Base-by-base conservation (phyloP, 805 yeast species). In the Priceomyces medius region DNA sequence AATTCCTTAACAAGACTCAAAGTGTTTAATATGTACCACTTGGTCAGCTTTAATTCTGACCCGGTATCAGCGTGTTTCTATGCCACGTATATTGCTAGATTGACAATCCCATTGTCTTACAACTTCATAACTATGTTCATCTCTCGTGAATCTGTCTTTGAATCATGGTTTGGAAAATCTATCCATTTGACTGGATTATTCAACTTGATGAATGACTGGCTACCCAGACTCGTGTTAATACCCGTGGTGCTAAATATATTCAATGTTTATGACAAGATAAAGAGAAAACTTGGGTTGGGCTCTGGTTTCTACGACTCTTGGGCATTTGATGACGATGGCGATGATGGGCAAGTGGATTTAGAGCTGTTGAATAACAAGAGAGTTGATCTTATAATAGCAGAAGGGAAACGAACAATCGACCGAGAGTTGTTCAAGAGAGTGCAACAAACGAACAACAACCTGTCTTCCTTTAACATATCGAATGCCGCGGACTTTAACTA, bases 91-190 rank as follows among this genome's bases (percentile, higher is more conserved):
- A 81, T 87, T 14, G 84, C 90, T 38, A 79, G 96, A 47, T 67
- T 88, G 56, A 85, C 95, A 0, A 81, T 88, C 9, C 96, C 96
- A 8, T 68, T 88, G 47, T 80, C 87, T 19, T 88, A 84, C 63
- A 88, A 88, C 61, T 88, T 85, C 56, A 60, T 87, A 42, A 84
- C 85, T 38, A 66, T 88, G 40, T 73, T 83, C 43, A 72, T 79
- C 2, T 68, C 75, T 14, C 64, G 82, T 20, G 42, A 60, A 18
- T 70, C 80, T 1, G 65, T 71, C 9, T 88, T 88, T 60, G 88
- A 86, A 55, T 73, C 76, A 36, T 85, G 89, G 67, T 71, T 84
- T 45, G 95, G 93, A 6, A 70, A 77, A 50, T 83, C 88, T 4
- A 83, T 88, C 55, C 83, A 85, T 51, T 64, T 87, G 48, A 82